Conservation (phyloP, 352 stramenopile genomes). For the Ophiocytium majus region DNA sequence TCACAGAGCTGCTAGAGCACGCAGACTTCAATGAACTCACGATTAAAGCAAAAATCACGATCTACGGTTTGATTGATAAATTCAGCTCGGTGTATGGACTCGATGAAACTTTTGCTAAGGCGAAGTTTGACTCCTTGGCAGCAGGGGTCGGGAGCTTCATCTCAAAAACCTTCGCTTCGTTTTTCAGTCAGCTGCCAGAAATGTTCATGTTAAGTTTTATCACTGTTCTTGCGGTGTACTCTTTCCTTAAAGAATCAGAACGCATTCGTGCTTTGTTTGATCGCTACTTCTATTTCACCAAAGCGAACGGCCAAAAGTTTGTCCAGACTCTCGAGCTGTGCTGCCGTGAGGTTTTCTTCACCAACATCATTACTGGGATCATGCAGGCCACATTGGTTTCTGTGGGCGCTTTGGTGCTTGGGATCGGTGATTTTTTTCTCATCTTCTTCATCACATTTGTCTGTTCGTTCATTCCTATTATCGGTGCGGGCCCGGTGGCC, state of each 20-base stretch:
- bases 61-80: too few relatives aligned
- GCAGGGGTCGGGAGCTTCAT: background rate
- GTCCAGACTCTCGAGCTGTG: background rate
- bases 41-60: too few relatives aligned
- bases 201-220: background rate
- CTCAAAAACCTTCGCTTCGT: background rate
- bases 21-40: slow-evolving; percentile 10
- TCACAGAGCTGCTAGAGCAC: background rate
- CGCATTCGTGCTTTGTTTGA: background rate
- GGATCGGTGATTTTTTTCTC: slow-evolving; percentile 5
- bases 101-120: background rate
- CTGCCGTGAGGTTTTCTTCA: background rate
- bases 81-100: background rate
- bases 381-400: background rate
- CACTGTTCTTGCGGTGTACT: background rate
- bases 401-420: background rate
- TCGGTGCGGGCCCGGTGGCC: background rate
- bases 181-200: background rate
- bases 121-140: background rate
- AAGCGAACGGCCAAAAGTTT: background rate
- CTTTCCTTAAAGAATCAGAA: background rate
- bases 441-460: slow-evolving; percentile 6
- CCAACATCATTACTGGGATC: background rate
- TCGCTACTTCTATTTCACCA: slow-evolving; percentile 11
- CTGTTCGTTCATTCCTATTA: background rate